Percentiles rank a stretch among this genome's conserved stretches.
These are phyloP conservation scores for Vaccinium myrtillus DNA, from an alignment of 148 eudicot genomes.

Conservation along the genomic window DNA sequence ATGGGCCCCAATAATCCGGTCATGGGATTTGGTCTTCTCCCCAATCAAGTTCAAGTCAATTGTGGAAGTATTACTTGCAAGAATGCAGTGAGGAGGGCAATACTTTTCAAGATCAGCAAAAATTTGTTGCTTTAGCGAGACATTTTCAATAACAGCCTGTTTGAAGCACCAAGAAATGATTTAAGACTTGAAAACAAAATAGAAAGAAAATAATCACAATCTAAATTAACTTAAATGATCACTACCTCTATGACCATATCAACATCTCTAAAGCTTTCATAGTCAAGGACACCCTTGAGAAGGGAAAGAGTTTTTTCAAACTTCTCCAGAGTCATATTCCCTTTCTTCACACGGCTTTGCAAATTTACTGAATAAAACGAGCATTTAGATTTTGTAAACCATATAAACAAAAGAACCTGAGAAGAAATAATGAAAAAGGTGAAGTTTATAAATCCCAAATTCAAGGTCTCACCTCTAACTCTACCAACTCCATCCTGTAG, in stretches of 20 bases:
- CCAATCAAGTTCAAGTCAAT: conserved; percentile 90
- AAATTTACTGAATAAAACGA: conserved; percentile 57
- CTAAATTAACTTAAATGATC: not conserved
- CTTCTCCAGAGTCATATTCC: conserved; percentile 76
- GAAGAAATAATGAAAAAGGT: conserved; percentile 12
- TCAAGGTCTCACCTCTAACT: conserved; percentile 62
- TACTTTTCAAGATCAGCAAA: conserved; percentile 81
- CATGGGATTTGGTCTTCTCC: conserved; percentile 76
- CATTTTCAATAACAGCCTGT: conserved; percentile 93
- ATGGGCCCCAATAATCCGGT: conserved; percentile 87
- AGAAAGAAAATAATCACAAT: not conserved
- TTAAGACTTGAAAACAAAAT: conserved; percentile 2
- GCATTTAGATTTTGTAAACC: conserved; percentile 3
- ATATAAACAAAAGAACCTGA: not conserved
- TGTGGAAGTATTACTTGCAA: conserved; percentile 95
- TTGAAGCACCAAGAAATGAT: conserved; percentile 16
- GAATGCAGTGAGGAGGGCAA: conserved; percentile 90
- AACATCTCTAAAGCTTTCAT: conserved; percentile 78
- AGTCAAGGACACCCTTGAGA: conserved; percentile 75
- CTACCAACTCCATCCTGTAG: conserved; percentile 70
- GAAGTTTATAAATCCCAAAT: not conserved
- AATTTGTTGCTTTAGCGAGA: conserved; percentile 84
- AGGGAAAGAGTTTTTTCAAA: conserved; percentile 72
- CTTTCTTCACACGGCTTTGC: conserved; percentile 88
- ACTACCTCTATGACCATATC: conserved; percentile 97